Evolutionary conservation across 768 basidiomycete species (phyloP).

Genomic region (Tricholoma hemisulphureum): DNA sequence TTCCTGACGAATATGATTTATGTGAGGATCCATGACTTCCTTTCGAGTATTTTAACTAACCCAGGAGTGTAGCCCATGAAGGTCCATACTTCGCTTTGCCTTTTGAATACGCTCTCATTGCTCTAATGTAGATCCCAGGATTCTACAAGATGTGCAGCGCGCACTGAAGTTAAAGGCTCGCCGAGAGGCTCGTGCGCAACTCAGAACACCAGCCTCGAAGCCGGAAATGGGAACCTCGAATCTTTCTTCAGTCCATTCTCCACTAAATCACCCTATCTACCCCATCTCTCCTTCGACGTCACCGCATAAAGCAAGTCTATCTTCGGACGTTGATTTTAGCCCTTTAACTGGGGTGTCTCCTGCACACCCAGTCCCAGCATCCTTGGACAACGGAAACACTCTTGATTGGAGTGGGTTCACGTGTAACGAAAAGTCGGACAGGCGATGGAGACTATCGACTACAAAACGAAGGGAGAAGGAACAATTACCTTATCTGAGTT

Average conservation of each 20-base stretch:
- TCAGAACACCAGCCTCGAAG: conserved; percentile 21
- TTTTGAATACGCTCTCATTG: not conserved
- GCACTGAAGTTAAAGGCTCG: conserved; percentile 72
- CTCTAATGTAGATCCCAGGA: conserved; percentile 60
- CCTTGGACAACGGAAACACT: conserved; percentile 65
- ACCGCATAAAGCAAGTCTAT: conserved; percentile 25
- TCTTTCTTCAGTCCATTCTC: conserved; percentile 24
- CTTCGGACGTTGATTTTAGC: conserved; percentile 66
- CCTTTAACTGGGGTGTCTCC: conserved; percentile 51
- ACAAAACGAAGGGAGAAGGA: conserved; percentile 62
- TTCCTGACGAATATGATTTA: conserved; percentile 78
- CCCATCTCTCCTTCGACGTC: conserved; percentile 19
- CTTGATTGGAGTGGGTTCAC: conserved; percentile 70
- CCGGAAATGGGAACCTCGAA: conserved; percentile 16
- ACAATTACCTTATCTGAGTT: conserved; percentile 39
- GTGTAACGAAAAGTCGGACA: conserved; percentile 56
- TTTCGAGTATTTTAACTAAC: conserved; percentile 11
- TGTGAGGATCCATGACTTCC: conserved; percentile 45
- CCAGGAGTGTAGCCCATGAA: conserved; percentile 58
- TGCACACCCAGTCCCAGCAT: conserved; percentile 66
- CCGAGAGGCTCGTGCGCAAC: conserved; percentile 60
- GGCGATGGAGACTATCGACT: conserved; percentile 58
- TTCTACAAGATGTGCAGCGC: conserved; percentile 77
- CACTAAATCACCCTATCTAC: conserved; percentile 30
- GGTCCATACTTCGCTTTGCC: conserved; percentile 32